Evolutionary conservation across 164 flowering plant species (phyloP).

Genomic region (Hamamelis virginiana): DNA sequence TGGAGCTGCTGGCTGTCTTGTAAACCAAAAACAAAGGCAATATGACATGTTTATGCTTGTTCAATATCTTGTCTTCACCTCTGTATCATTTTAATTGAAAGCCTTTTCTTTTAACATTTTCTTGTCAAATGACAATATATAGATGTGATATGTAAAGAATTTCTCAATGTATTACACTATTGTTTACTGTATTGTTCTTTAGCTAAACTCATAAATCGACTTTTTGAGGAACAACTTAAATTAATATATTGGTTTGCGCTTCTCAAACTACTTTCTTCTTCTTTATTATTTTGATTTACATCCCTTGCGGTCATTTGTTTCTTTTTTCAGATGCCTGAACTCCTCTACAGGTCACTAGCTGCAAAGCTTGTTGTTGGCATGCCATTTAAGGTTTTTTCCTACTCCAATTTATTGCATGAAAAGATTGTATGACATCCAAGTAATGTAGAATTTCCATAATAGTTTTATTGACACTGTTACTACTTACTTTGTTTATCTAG

Average conservation of each 20-base stretch:
- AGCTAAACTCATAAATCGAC: background rate
- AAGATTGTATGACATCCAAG: background rate
- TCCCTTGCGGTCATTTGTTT: background rate
- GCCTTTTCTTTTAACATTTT: no score
- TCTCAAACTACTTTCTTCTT: background rate
- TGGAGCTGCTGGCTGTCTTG: no score
- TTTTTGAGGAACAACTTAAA: background rate
- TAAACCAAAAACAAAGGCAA: no score
- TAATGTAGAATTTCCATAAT: background rate
- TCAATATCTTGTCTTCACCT: no score
- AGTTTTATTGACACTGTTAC: slow-evolving; percentile 7
- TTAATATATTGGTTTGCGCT: background rate
- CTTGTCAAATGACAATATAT: no score
- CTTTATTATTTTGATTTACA: background rate
- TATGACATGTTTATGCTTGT: no score
- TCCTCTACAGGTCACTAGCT: slow-evolving; percentile 81
- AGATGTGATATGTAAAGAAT: no score
- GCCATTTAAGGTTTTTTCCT: slow-evolving; percentile 84
- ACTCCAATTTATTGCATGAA: background rate
- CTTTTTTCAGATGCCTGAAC: slow-evolving; percentile 68
- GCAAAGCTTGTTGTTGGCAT: slow-evolving; percentile 94
- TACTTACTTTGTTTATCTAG: slow-evolving; percentile 39
- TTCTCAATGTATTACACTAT: no score
- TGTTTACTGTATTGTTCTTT: background rate
- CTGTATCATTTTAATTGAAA: no score